These are phyloP conservation scores for Monosporozyma solicola DNA, from an alignment of 805 yeast species.

Conservation along the genomic window DNA sequence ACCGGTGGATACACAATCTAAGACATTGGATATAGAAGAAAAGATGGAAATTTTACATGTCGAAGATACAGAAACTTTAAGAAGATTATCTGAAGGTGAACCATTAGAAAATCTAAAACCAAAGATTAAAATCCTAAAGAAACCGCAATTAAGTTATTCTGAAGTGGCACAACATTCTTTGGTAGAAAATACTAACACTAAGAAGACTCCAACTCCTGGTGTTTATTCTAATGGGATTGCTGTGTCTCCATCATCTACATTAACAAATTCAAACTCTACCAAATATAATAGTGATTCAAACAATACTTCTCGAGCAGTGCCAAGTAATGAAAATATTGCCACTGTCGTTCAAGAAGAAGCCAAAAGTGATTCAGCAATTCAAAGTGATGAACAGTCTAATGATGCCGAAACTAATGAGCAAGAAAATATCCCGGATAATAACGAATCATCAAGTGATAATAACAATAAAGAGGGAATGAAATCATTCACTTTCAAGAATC, in stretches of 20 bases:
- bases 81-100: conserved; percentile 19
- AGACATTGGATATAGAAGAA: conserved; percentile 54
- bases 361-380: not conserved
- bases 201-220: not conserved
- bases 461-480: not conserved
- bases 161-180: conserved; percentile 21
- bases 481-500: conserved; percentile 13
- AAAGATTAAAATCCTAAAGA: conserved; percentile 16
- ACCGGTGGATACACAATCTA: conserved; percentile 71
- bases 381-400: not conserved
- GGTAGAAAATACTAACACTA: conserved; percentile 16
- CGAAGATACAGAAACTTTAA: conserved; percentile 34
- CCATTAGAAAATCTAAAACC: conserved; percentile 5
- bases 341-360: not conserved
- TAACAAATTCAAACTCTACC: not conserved
- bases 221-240: not conserved
- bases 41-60: conserved; percentile 35
- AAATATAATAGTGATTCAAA: not conserved
- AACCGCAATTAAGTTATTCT: conserved; percentile 20
- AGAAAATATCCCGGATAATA: not conserved
- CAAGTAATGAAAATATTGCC: not conserved
- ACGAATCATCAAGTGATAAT: not conserved
- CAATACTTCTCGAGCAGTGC: not conserved
- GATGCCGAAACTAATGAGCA: not conserved
- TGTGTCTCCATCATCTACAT: not conserved